phyloP scores from a whole-genome alignment of 2,329 filamentous ascomycete species.

The Colletotrichum chrysophilum region DNA sequence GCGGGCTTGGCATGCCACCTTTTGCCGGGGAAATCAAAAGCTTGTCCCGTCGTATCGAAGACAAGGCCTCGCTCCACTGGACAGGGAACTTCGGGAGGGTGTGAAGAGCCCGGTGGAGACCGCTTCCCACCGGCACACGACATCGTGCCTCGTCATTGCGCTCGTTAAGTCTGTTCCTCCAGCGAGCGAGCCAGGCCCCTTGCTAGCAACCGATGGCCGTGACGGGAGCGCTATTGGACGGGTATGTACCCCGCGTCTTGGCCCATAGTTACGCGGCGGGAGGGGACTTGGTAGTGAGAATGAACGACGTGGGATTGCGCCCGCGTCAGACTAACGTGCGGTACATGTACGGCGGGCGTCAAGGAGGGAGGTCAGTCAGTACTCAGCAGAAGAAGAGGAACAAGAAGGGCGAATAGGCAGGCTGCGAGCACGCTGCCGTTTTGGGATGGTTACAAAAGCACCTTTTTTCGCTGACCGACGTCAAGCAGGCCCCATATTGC shows the following conservation, averaged over 20 bases:
- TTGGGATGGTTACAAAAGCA: background rate
- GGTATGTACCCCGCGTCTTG: slow-evolving; percentile 22
- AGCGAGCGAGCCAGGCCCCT: background rate
- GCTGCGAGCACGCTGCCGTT: background rate
- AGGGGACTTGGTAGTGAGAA: background rate
- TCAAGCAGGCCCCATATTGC: background rate
- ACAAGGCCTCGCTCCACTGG: background rate
- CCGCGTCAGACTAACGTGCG: background rate
- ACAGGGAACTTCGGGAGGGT: background rate
- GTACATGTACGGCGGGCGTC: background rate
- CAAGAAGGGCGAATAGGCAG: background rate
- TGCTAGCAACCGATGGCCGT: background rate
- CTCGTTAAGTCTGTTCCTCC: background rate
- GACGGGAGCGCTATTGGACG: slow-evolving; percentile 21
- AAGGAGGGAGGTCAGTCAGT: background rate
- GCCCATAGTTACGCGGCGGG: background rate
- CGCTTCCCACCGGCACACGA: background rate
- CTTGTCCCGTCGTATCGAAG: slow-evolving; percentile 18
- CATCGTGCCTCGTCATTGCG: slow-evolving; percentile 9
- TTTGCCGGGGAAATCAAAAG: slow-evolving; percentile 12
- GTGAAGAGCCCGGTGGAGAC: background rate
- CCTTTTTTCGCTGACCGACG: background rate
- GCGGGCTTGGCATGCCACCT: slow-evolving; percentile 13
- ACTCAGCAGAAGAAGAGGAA: background rate
- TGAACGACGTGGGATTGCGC: background rate